Base-by-base conservation (phyloP, 306 rosid genomes). In the Quercus dentata region DNA sequence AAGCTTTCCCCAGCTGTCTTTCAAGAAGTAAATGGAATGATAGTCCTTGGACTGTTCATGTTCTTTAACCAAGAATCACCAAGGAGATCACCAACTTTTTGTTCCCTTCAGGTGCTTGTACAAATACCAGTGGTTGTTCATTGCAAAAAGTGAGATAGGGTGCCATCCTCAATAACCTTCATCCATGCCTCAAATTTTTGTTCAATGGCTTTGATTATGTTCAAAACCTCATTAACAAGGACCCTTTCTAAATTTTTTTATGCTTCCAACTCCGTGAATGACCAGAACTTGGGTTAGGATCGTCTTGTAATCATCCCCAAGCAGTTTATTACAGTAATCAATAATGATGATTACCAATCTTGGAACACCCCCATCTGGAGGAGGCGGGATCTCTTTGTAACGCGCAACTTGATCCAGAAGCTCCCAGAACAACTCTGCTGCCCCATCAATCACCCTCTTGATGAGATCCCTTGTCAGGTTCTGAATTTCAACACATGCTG, bases 181-280 rank as follows among this genome's bases (percentile, higher is more conserved):
- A 90, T 82, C 99, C 98, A 96, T 1, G 93, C 79, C 58, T 87
- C 97, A 82, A 96, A 71, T 79, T 96, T 96, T 65, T 58, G 27
- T 64, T 88, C 98, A 17, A 96, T 91, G 9, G 98, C 94, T 86
- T 90, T 93, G 74, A 92, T 73, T 30, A 96, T 92, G 70, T 89
- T 85, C 70, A 81, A 51, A 79, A 91, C 74, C 86, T 96, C 98
- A 25, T 14, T 74, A 58, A 93, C 83, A 62, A 96, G 94, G 27
- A 96, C 93, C 77, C 56, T 83, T 82, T 96, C 99, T 79, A 83
- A 96, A 96, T 72, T 89, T 90, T 90, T 80, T 91, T 90, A 52
- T 89, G 91, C 83, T 90, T 90, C 99, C 99, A 96, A 79, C 98
- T 96, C 35, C 92, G 95, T 96, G 91, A 83, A 96, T 96, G 87